A percentile compares a stretch with the other conserved stretches of the same genome.
Conservation (phyloP, 169 alveolate genomes). For the Plasmodium falciparum region DNA sequence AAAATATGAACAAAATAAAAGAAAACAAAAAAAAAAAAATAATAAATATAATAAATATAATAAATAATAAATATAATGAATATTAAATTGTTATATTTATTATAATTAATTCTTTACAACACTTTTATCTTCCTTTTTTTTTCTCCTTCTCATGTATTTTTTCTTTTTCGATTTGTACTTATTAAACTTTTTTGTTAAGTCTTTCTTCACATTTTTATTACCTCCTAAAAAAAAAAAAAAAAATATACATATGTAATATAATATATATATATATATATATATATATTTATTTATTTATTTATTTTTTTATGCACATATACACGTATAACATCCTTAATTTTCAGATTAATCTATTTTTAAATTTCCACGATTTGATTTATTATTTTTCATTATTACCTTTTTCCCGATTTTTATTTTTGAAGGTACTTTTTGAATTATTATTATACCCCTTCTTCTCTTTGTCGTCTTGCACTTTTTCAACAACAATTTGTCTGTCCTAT, state of each 20-base stretch:
- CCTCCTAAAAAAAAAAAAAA: not conserved
- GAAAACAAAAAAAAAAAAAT: not conserved
- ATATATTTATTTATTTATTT: not conserved
- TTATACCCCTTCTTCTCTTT: not conserved
- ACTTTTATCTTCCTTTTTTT: not conserved
- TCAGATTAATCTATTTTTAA: too few relatives aligned
- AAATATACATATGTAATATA: not conserved
- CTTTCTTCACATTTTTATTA: slow-evolving; percentile 5
- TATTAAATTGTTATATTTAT: not conserved
- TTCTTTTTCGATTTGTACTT: slow-evolving; percentile 4
- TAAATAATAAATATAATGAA: not conserved
- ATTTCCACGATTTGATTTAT: too few relatives aligned
- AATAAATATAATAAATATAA: not conserved
- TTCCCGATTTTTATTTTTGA: not conserved
- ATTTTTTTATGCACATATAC: not conserved
- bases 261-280: not conserved
- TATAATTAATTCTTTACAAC: not conserved
- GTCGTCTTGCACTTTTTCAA: slow-evolving; percentile 13
- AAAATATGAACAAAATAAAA: not conserved
- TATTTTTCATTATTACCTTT: not conserved
- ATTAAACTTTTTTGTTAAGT: not conserved
- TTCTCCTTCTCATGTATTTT: slow-evolving; percentile 16
- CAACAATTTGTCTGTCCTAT: slow-evolving; percentile 34
- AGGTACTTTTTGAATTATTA: slow-evolving; percentile 21
- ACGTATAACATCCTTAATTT: not conserved